These are phyloP conservation scores for Tylopilus plumbeoviolaceoides DNA, from an alignment of 768 basidiomycete species.

Conservation along the genomic window DNA sequence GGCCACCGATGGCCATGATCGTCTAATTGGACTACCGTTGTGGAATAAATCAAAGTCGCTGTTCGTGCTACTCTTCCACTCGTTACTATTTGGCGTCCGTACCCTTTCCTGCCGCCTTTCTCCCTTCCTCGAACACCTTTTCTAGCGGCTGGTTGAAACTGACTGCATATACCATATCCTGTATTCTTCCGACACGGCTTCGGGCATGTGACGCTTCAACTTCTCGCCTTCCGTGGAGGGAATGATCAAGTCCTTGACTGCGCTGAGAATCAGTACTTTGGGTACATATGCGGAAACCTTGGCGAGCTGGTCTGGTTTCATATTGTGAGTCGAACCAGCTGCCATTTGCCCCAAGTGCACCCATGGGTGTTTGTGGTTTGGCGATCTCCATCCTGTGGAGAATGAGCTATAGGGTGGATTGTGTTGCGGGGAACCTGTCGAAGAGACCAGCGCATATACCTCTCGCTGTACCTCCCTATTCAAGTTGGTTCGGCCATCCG, in stretches of 20 bases:
- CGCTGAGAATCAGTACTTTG: slow-evolving; percentile 65
- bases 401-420: too few relatives aligned
- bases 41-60: background rate
- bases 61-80: background rate
- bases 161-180: slow-evolving; percentile 60
- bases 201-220: slow-evolving; percentile 54
- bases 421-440: too few relatives aligned
- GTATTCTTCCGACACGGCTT: slow-evolving; percentile 54
- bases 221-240: slow-evolving; percentile 44
- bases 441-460: too few relatives aligned
- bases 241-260: slow-evolving; percentile 62
- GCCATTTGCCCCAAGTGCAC: too few relatives aligned
- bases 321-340: too few relatives aligned
- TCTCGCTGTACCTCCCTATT: too few relatives aligned
- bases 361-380: too few relatives aligned
- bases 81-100: background rate
- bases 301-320: slow-evolving; percentile 44
- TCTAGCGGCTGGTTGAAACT: slow-evolving; percentile 60
- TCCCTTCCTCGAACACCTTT: slow-evolving; percentile 53
- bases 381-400: too few relatives aligned
- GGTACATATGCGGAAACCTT: slow-evolving; percentile 53
- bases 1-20: background rate
- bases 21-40: background rate
- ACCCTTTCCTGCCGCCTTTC: background rate
- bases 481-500: too few relatives aligned